Evolutionary conservation across 1,284 basidiomycete genomes (phyloP).

Genomic region (Stygiomarasmius scandens): DNA sequence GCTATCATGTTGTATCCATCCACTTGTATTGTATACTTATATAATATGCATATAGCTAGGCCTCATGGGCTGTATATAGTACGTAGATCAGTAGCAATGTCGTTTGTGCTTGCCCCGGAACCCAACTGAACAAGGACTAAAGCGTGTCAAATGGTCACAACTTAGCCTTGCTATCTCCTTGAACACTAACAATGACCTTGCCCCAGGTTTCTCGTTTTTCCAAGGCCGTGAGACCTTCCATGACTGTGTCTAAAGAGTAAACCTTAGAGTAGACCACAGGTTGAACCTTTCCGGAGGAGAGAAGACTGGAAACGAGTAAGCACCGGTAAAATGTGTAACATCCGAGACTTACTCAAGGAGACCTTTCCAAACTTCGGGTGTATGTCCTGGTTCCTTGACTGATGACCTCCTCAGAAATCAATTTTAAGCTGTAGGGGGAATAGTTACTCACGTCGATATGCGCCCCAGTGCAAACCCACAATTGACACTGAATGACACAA

Average conservation of each 20-base stretch:
- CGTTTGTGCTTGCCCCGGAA: too few relatives aligned
- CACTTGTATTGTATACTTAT: neutral
- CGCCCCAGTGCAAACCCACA: conserved; percentile 86
- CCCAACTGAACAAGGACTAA: too few relatives aligned
- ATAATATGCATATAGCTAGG: neutral
- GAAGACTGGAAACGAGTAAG: conserved; percentile 51
- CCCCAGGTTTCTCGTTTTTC: conserved; percentile 91
- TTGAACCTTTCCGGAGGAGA: conserved; percentile 65
- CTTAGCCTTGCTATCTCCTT: conserved; percentile 40
- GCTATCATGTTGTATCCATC: neutral
- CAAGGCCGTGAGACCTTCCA: conserved; percentile 72
- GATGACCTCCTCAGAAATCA: conserved; percentile 17
- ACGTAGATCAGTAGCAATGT: too few relatives aligned
- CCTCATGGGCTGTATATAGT: neutral
- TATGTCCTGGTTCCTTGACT: conserved; percentile 72
- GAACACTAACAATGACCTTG: conserved; percentile 79
- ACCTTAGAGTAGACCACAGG: conserved; percentile 77
- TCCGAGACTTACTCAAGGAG: conserved; percentile 60
- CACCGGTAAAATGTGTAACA: conserved; percentile 6
- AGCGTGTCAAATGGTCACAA: conserved; percentile 14
- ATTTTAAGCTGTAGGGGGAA: neutral
- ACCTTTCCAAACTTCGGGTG: conserved; percentile 73
- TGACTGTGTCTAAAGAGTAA: conserved; percentile 63
- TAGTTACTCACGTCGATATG: conserved; percentile 45
- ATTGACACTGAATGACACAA: conserved; percentile 50